Percentiles rank a stretch among this genome's conserved stretches.
Conservation (phyloP, 306 rosid species). For the Canavalia ensiformis region DNA sequence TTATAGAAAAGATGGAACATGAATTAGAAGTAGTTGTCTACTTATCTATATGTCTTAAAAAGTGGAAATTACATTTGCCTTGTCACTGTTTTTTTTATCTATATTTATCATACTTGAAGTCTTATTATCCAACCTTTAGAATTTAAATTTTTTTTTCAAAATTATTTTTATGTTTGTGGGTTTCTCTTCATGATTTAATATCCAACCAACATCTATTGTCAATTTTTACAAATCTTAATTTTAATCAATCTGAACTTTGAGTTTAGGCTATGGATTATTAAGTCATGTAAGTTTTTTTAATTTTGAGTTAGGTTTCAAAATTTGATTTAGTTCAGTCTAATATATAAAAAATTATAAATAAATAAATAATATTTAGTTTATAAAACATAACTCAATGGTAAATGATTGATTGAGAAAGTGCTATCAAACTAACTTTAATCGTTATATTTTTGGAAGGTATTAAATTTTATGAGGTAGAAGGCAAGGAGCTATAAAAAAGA, state of each 20-base stretch:
- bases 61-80: neutral
- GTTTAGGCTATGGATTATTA: neutral
- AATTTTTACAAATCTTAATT: too few relatives aligned
- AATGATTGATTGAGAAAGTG: constrained; percentile 16
- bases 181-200: constrained; percentile 40
- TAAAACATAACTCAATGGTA: neutral
- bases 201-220: neutral
- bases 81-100: neutral
- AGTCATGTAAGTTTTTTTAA: too few relatives aligned
- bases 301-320: too few relatives aligned
- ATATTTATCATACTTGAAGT: neutral
- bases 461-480: neutral
- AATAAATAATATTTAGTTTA: too few relatives aligned
- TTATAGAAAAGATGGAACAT: neutral
- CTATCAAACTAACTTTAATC: neutral
- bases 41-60: constrained; percentile 1
- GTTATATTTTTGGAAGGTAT: neutral
- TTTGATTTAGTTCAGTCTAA: too few relatives aligned
- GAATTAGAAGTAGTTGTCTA: neutral
- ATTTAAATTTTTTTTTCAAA: neutral
- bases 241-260: neutral
- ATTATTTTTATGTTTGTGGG: neutral
- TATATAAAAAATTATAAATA: too few relatives aligned
- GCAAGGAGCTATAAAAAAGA: neutral
- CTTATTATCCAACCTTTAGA: neutral